phyloP scores from a whole-genome alignment of 2,329 filamentous ascomycete species.

The Karstenula rhodostoma region DNA sequence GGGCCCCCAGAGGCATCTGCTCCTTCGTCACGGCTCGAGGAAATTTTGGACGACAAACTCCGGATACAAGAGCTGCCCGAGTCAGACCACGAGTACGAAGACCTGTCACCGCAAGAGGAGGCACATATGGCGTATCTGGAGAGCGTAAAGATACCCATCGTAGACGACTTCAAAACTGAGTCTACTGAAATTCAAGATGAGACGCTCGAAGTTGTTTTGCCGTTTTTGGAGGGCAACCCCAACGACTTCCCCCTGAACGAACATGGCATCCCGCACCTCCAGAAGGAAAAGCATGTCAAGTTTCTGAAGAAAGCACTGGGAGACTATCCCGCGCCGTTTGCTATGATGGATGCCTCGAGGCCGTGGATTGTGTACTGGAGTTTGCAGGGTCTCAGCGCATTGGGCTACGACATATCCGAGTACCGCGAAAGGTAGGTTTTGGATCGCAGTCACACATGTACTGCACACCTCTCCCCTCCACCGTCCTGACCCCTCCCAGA shows the following conservation, averaged over 20 bases:
- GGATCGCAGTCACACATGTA: neutral
- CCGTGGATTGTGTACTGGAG: constrained; percentile 98
- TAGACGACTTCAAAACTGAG: constrained; percentile 71
- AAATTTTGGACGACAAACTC: constrained; percentile 32
- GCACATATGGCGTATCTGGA: constrained; percentile 41
- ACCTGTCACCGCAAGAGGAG: constrained; percentile 42
- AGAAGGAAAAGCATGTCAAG: constrained; percentile 65
- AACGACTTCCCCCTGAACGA: constrained; percentile 67
- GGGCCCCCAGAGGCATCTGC: constrained; percentile 24
- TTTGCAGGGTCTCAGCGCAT: constrained; percentile 74
- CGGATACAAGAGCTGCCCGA: constrained; percentile 50
- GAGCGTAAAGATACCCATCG: constrained; percentile 61
- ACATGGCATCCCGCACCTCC: constrained; percentile 77
- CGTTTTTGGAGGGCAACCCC: constrained; percentile 67
- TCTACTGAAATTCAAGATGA: constrained; percentile 74
- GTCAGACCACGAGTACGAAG: constrained; percentile 46
- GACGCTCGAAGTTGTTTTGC: constrained; percentile 73
- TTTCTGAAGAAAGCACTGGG: constrained; percentile 67
- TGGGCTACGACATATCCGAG: constrained; percentile 74
- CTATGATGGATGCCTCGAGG: constrained; percentile 81
- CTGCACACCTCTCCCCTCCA: neutral
- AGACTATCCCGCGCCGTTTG: constrained; percentile 73
- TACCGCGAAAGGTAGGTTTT: constrained; percentile 69
- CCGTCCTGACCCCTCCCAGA: constrained; percentile 46
- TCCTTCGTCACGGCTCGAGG: constrained; percentile 37